A percentile compares a stretch with the other conserved stretches of the same genome.
Conservation (phyloP, 345 rosid species). For the Moricandia moricandioides region DNA sequence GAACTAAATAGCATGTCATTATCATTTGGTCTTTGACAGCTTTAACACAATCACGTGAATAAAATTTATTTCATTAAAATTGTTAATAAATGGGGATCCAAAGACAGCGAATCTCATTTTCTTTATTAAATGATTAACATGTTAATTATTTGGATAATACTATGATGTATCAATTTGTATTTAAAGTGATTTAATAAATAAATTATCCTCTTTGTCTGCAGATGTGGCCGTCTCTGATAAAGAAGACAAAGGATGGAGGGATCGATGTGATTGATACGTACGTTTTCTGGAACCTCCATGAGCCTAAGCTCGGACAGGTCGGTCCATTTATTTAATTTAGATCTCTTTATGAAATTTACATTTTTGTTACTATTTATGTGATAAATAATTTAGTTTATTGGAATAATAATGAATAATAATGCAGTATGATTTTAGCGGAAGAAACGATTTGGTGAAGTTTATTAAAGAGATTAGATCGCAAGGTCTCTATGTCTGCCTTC, state of each 20-base stretch:
- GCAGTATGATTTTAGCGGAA: slow-evolving; percentile 85
- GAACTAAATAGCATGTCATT: slow-evolving; percentile 11
- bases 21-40: slow-evolving; percentile 27
- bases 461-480: slow-evolving; percentile 71
- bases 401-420: neutral
- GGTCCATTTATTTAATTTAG: neutral
- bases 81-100: slow-evolving; percentile 24
- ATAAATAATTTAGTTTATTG: neutral
- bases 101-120: slow-evolving; percentile 21
- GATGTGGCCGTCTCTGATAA: slow-evolving; percentile 92
- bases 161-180: neutral
- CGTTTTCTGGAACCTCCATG: slow-evolving; percentile 94
- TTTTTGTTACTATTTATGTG: neutral
- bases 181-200: neutral
- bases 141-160: neutral
- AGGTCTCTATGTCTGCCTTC: slow-evolving; percentile 73
- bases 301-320: slow-evolving; percentile 82
- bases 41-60: slow-evolving; percentile 32
- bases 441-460: slow-evolving; percentile 69
- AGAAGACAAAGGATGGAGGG: slow-evolving; percentile 86
- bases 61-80: slow-evolving; percentile 15
- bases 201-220: slow-evolving; percentile 20
- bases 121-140: neutral
- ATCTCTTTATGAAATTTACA: neutral
- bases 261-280: slow-evolving; percentile 85